Percentiles rank a stretch among this genome's conserved stretches.
phyloP scores from a whole-genome alignment of 331 rosid species.

The Telfairia occidentalis region DNA sequence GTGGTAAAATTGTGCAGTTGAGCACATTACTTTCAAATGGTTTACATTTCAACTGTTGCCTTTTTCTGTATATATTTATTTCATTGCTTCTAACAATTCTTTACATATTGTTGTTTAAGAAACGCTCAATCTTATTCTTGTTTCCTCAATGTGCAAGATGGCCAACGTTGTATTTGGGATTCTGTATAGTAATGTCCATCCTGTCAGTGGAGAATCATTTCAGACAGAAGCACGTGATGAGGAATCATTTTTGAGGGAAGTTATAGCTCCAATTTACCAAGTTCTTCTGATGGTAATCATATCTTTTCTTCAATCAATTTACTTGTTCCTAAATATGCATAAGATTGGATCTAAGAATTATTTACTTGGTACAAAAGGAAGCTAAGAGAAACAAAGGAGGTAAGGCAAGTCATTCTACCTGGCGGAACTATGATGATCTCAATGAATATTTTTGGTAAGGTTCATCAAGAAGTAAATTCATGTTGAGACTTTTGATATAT shows the following conservation, averaged over 20 bases:
- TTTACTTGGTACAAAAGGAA: constrained; percentile 51
- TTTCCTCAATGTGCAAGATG: constrained; percentile 43
- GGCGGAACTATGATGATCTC: constrained; percentile 98
- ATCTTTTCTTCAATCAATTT: constrained; percentile 12
- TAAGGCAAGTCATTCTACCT: constrained; percentile 74
- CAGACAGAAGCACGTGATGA: constrained; percentile 39
- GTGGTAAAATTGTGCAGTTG: background rate
- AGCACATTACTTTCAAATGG: background rate
- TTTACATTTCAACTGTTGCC: background rate
- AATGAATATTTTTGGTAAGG: constrained; percentile 92
- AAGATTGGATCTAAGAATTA: constrained; percentile 22
- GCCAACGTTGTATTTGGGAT: constrained; percentile 43
- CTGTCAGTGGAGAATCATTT: constrained; percentile 42
- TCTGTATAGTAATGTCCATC: constrained; percentile 36
- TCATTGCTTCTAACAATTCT: background rate
- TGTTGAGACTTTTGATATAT: background rate
- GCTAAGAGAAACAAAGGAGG: constrained; percentile 77
- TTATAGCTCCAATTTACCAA: constrained; percentile 55
- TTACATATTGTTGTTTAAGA: background rate
- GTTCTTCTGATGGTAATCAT: constrained; percentile 54
- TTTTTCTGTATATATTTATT: background rate
- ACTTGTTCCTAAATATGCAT: constrained; percentile 13
- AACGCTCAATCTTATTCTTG: constrained; percentile 10
- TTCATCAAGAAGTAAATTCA: constrained; percentile 5
- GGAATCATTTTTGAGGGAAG: constrained; percentile 52